Evolutionary conservation across 768 basidiomycete genomes (phyloP).

Genomic region (Rhodosporidiobolus sp.): DNA sequence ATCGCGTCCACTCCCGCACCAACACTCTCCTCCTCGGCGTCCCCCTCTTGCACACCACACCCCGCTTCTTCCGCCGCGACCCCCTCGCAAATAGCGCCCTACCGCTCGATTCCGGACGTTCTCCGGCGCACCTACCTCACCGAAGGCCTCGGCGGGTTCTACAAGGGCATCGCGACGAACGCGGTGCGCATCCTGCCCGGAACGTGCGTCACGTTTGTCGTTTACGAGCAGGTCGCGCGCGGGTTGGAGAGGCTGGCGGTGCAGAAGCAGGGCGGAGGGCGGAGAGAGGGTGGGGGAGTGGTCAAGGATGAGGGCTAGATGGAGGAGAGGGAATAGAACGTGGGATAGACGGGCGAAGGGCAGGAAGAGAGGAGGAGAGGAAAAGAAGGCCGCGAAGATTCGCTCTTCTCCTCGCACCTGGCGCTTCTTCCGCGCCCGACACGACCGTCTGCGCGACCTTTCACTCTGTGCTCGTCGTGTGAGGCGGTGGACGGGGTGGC

Average conservation of each 20-base stretch:
- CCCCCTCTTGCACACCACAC: neutral
- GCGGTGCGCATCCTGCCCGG: slow-evolving; percentile 91
- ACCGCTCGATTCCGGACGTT: slow-evolving; percentile 78
- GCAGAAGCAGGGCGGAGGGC: neutral
- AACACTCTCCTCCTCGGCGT: neutral
- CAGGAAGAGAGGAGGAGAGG: no score
- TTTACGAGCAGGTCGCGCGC: slow-evolving; percentile 59
- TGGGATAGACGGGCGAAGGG: no score
- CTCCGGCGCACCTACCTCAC: slow-evolving; percentile 73
- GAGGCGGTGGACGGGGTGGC: no score
- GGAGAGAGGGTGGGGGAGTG: neutral
- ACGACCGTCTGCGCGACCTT: no score
- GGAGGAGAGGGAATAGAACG: no score
- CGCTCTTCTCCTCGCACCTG: no score
- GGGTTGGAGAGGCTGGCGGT: slow-evolving; percentile 20
- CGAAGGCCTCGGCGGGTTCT: slow-evolving; percentile 82
- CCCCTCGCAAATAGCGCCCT: slow-evolving; percentile 60
- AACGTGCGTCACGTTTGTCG: slow-evolving; percentile 96
- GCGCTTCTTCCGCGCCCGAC: no score
- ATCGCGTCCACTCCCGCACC: neutral
- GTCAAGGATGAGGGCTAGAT: neutral
- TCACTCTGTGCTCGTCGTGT: no score
- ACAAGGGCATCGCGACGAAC: slow-evolving; percentile 91
- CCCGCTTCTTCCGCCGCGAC: neutral
- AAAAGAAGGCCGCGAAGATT: no score